These are phyloP conservation scores for Ophiostoma perfectum DNA, from an alignment of 2,329 filamentous ascomycete genomes.

Conservation along the genomic window DNA sequence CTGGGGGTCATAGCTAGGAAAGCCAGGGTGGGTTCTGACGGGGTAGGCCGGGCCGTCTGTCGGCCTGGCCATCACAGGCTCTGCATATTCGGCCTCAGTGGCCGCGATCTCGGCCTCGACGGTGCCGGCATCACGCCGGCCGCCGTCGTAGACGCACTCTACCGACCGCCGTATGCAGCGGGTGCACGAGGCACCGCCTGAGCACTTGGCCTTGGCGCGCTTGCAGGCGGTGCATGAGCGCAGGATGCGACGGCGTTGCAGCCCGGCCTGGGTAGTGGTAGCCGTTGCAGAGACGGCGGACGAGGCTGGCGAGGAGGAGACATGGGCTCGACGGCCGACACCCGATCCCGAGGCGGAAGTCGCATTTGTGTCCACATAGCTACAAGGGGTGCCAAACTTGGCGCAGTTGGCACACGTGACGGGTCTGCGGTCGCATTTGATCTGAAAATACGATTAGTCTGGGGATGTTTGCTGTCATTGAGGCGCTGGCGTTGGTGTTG, in stretches of 20 bases:
- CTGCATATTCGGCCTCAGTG: neutral
- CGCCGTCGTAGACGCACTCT: conserved; percentile 19
- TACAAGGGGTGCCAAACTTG: conserved; percentile 22
- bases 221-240: conserved; percentile 56
- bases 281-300: neutral
- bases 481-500: no score
- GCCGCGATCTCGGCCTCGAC: neutral
- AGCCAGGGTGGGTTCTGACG: neutral
- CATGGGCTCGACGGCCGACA: conserved; percentile 15
- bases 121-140: conserved; percentile 1
- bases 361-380: conserved; percentile 19
- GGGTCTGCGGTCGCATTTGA: conserved; percentile 21
- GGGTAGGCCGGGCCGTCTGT: neutral
- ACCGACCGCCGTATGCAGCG: conserved; percentile 16
- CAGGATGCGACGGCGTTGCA: conserved; percentile 17
- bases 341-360: conserved; percentile 18
- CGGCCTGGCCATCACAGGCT: neutral
- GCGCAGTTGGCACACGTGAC: conserved; percentile 20
- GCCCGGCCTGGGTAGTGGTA: conserved; percentile 19
- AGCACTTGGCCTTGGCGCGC: conserved; percentile 49
- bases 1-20: neutral
- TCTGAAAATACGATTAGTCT: conserved; percentile 3
- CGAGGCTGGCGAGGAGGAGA: neutral
- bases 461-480: neutral
- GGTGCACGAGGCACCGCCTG: conserved; percentile 30